phyloP scores from a whole-genome alignment of 2,329 filamentous ascomycete species.

The Aspergillus brunneoviolaceus region DNA sequence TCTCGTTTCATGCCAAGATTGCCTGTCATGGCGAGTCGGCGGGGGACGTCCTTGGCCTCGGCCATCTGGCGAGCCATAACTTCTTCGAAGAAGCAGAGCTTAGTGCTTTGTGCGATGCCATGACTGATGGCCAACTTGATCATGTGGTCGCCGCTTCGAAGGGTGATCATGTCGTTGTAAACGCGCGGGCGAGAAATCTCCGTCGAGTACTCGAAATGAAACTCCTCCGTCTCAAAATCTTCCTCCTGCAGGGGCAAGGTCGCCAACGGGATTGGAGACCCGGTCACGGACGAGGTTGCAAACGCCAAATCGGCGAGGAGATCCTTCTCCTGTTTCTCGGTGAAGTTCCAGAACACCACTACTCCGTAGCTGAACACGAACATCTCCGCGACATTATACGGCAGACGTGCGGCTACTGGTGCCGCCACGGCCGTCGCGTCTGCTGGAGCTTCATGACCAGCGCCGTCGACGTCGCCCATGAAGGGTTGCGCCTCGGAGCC shows the following conservation, averaged over 20 bases:
- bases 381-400: slow-evolving; percentile 75
- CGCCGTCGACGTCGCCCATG: neutral
- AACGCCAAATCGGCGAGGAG: slow-evolving; percentile 94
- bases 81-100: slow-evolving; percentile 93
- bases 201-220: slow-evolving; percentile 95
- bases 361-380: slow-evolving; percentile 97
- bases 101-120: slow-evolving; percentile 95
- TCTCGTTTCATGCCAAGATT: slow-evolving; percentile 86
- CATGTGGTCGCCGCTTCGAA: slow-evolving; percentile 95
- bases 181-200: slow-evolving; percentile 83
- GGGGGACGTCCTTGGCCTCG: slow-evolving; percentile 88
- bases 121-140: slow-evolving; percentile 98
- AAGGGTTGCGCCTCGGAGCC: neutral
- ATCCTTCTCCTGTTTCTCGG: slow-evolving; percentile 92
- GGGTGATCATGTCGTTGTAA: slow-evolving; percentile 99
- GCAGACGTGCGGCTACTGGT: slow-evolving; percentile 66
- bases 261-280: slow-evolving; percentile 61
- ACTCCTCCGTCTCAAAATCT: slow-evolving; percentile 96
- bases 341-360: slow-evolving; percentile 98
- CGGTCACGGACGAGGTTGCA: slow-evolving; percentile 51
- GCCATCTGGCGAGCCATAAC: slow-evolving; percentile 93
- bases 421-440: slow-evolving; percentile 28
- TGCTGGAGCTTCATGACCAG: slow-evolving; percentile 24
- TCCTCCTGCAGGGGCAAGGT: slow-evolving; percentile 78
- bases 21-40: slow-evolving; percentile 82